Evolutionary conservation across 2,329 filamentous ascomycete species (phyloP).

Genomic region (Sordariomycetes sp.): DNA sequence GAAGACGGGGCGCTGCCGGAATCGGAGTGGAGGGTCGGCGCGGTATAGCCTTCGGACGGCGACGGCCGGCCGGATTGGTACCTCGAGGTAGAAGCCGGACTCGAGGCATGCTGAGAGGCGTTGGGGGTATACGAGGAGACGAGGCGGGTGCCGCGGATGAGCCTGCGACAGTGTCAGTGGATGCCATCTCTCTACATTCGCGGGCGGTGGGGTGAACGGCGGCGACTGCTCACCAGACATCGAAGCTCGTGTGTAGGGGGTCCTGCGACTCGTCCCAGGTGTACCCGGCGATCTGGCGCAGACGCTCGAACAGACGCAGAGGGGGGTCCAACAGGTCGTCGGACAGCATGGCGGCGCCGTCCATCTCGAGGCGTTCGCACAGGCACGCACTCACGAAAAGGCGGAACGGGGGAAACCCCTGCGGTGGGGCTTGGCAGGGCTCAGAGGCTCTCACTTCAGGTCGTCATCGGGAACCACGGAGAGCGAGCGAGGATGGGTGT

Average conservation of each 20-base stretch:
- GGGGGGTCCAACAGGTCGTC: conserved; percentile 50
- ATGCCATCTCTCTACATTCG: not conserved
- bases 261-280: conserved; percentile 56
- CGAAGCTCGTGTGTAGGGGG: conserved; percentile 59
- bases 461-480: not conserved
- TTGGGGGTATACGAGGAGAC: conserved; percentile 35
- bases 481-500: not conserved
- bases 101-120: conserved; percentile 28
- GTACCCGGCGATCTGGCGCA: conserved; percentile 61
- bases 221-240: conserved; percentile 57
- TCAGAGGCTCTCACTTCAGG: not conserved
- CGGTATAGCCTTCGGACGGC: conserved; percentile 23
- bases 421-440: not conserved
- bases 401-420: not conserved
- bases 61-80: conserved; percentile 28
- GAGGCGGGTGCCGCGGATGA: conserved; percentile 51
- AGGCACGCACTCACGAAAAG: conserved; percentile 1
- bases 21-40: conserved; percentile 21
- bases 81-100: conserved; percentile 27
- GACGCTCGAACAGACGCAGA: conserved; percentile 56
- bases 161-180: conserved; percentile 26
- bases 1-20: conserved; percentile 21
- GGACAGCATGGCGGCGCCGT: conserved; percentile 31
- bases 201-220: not conserved
- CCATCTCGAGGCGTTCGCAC: conserved; percentile 25